phyloP scores from a whole-genome alignment of 2,329 filamentous ascomycete genomes.

The Colletotrichum sp. region DNA sequence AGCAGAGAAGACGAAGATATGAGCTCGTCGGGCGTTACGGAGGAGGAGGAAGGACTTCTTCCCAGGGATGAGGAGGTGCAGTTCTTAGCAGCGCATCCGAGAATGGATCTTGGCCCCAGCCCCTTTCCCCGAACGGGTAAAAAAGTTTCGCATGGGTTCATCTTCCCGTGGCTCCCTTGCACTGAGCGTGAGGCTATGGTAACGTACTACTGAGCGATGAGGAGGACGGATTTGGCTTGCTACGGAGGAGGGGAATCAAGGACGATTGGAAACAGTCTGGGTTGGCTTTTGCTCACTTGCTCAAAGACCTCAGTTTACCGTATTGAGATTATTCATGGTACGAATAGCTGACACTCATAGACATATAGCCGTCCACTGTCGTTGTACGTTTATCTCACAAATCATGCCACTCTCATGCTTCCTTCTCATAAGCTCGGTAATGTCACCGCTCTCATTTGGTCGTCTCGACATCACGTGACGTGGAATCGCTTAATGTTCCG shows the following conservation, averaged over 20 bases:
- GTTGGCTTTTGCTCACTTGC: neutral
- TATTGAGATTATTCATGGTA: neutral
- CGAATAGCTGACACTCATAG: neutral
- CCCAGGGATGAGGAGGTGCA: neutral
- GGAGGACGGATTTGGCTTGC: neutral
- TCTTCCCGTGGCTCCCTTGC: neutral
- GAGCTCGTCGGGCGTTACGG: neutral
- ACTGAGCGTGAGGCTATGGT: neutral
- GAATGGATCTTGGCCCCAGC: neutral
- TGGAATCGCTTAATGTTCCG: conserved; percentile 14
- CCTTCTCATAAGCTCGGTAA: neutral
- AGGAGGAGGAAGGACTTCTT: neutral
- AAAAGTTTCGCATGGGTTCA: neutral
- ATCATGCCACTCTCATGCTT: neutral
- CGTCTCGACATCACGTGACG: conserved; percentile 13
- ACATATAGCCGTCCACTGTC: neutral
- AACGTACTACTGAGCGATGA: neutral
- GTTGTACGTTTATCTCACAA: neutral
- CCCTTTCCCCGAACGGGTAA: neutral
- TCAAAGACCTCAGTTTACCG: neutral
- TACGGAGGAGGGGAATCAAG: neutral
- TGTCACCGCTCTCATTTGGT: conserved; percentile 12
- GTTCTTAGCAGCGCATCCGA: neutral
- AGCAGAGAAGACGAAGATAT: neutral
- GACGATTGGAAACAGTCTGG: neutral